Evolutionary conservation across 805 yeast species (phyloP), one percentile per base, ranked within the genome.

Genomic region (Candida adriatica): DNA sequence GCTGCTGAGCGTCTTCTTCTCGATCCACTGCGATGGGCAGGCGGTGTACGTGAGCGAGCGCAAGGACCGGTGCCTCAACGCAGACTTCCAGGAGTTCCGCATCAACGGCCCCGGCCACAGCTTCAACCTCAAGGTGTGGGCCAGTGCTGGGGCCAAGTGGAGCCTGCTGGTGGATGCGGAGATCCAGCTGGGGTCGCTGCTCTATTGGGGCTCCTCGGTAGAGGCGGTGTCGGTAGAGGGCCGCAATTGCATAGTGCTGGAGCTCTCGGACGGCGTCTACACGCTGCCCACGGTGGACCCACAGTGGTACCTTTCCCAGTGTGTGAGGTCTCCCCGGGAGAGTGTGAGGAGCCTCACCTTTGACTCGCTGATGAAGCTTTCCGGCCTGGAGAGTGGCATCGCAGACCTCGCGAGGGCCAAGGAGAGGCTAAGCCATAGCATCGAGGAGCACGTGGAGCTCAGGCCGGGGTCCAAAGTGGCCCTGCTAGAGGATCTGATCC

Each of bases 351-450:
- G 41, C 31, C 20, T 65, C 32, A 46, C 61, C 0, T 65, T 56
- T 39, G 69, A 64, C 34, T 61, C 58, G 17, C 51, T 62, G 9
- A 61, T 65, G 68, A 64, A 62, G 31, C 32, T 65, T 36, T 61
- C 61, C 30, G 62, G 62, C 18, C 41, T 60, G 10, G 58, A 60
- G 11, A 37, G 51, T 13, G 59, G 64, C 30, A 51, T 62, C 8
- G 48, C 52, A 18, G 70, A 65, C 31, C 31, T 61, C 16, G 31
- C 32, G 13, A 24, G 15, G 4, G 43, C 51, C 13, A 53, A 49
- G 26, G 10, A n/a, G 11, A 37, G 21, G 5, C 16, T 48, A 6
- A 37, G 43, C 6, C 10, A 5, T 6, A 18, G 32, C 9, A 50
- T 50, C 13, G 35, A 39, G 5, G 8, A 17, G 3, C 31, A 33